These are phyloP conservation scores for Wickerhamia fluorescens DNA, from an alignment of 805 yeast genomes.

Conservation along the genomic window DNA sequence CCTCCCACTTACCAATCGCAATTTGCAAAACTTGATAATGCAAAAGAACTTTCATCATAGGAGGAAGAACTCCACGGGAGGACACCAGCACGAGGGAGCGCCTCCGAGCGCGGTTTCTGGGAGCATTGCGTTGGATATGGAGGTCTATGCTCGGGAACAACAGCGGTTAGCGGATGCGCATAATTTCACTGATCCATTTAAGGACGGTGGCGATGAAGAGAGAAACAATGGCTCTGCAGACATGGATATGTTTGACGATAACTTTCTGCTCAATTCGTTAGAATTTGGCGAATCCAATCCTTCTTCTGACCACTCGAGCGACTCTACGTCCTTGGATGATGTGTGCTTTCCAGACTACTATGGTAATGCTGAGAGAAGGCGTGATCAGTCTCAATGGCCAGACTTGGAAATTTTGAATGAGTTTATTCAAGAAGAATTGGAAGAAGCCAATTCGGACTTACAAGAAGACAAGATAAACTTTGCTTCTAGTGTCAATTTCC, in stretches of 20 bases:
- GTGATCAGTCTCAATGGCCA: slow-evolving; percentile 57
- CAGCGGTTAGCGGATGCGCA: slow-evolving; percentile 10
- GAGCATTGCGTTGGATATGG: slow-evolving; percentile 35
- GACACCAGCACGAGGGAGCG: too few species aligned
- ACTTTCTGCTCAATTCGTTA: slow-evolving; percentile 16
- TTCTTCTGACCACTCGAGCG: slow-evolving; percentile 51
- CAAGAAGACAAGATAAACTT: slow-evolving; percentile 15
- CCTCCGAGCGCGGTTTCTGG: slow-evolving; percentile 7
- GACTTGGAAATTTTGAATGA: slow-evolving; percentile 71
- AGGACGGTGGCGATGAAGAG: slow-evolving; percentile 1
- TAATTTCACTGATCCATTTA: slow-evolving; percentile 9
- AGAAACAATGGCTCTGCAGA: neutral
- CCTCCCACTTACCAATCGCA: slow-evolving; percentile 32
- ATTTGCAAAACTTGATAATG: slow-evolving; percentile 22
- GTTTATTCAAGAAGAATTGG: slow-evolving; percentile 62
- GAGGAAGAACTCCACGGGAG: too few species aligned
- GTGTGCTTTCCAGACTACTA: slow-evolving; percentile 84
- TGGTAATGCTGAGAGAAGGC: slow-evolving; percentile 14
- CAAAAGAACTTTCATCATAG: too few species aligned
- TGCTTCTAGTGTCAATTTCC: slow-evolving; percentile 27
- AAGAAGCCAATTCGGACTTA: too few species aligned
- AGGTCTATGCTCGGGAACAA: slow-evolving; percentile 28
- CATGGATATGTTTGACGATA: slow-evolving; percentile 5
- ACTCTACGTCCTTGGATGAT: slow-evolving; percentile 76
- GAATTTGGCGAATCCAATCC: slow-evolving; percentile 56